Conservation (phyloP, 2,329 filamentous ascomycete genomes). For the Drechmeria coniospora region DNA sequence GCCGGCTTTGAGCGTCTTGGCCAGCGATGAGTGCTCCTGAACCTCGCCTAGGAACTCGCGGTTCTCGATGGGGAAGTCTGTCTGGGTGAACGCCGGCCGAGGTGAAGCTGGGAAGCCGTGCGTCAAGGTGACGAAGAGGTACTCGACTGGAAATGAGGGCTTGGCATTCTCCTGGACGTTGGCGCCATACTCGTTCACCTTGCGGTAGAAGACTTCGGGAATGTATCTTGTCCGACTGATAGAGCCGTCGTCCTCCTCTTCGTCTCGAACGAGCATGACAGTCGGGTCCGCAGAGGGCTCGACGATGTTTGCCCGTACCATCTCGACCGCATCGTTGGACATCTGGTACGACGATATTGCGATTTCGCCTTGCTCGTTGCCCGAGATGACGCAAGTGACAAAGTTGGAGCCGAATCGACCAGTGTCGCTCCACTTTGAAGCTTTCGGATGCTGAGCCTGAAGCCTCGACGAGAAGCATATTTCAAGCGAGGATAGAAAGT, state of each 20-base stretch:
- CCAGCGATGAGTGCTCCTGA: constrained; percentile 58
- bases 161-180: constrained; percentile 97
- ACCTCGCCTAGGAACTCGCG: constrained; percentile 72
- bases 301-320: constrained; percentile 88
- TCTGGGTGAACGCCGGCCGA: constrained; percentile 58
- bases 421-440: constrained; percentile 93
- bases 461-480: constrained; percentile 77
- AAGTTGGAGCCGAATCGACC: constrained; percentile 92
- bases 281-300: constrained; percentile 87
- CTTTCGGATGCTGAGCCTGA: constrained; percentile 75
- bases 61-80: constrained; percentile 80
- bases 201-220: constrained; percentile 90
- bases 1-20: constrained; percentile 51
- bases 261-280: constrained; percentile 86
- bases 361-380: constrained; percentile 79
- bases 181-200: constrained; percentile 89
- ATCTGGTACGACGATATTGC: constrained; percentile 85
- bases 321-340: constrained; percentile 89
- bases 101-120: constrained; percentile 83
- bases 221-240: constrained; percentile 69
- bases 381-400: constrained; percentile 90
- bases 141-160: constrained; percentile 90
- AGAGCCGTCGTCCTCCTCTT: constrained; percentile 66
- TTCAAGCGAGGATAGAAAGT: constrained; percentile 85
- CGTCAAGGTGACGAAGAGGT: constrained; percentile 86